Conservation (phyloP, 176 grass and related monocot genomes). For the Bromus sterilis region DNA sequence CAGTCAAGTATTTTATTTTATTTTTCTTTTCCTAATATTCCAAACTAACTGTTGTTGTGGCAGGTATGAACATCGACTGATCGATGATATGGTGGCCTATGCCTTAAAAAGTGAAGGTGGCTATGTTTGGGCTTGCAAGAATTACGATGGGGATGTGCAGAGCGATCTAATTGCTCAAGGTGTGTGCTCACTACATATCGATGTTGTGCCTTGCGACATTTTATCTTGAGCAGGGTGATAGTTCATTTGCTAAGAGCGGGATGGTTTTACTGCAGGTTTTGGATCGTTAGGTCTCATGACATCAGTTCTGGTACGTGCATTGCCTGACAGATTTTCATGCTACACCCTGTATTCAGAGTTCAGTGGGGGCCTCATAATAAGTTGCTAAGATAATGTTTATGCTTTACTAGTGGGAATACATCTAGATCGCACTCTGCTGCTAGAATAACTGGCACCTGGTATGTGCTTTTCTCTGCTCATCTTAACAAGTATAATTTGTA, state of each 20-base stretch:
- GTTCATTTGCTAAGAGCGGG: not conserved
- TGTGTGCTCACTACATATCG: not conserved
- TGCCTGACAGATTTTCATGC: not conserved
- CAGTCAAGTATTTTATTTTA: not conserved
- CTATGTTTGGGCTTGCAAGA: slow-evolving; percentile 99
- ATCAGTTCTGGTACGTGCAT: slow-evolving; percentile 51
- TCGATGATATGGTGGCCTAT: slow-evolving; percentile 99
- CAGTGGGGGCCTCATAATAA: not conserved
- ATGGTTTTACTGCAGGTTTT: slow-evolving; percentile 42
- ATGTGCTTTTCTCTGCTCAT: not conserved
- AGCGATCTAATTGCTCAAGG: slow-evolving; percentile 96
- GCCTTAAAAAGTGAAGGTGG: slow-evolving; percentile 92
- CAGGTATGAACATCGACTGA: slow-evolving; percentile 94
- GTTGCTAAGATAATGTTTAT: not conserved
- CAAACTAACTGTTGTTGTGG: not conserved
- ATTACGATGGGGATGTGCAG: slow-evolving; percentile 95
- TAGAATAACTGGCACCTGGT: not conserved
- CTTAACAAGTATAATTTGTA: not conserved
- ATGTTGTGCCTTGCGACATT: not conserved
- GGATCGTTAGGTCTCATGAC: slow-evolving; percentile 75
- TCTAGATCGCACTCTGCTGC: not conserved
- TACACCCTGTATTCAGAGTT: not conserved
- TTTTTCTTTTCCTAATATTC: not conserved
- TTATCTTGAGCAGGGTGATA: not conserved
- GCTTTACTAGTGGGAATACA: not conserved